Evolutionary conservation across 164 flowering plant species (phyloP).

Genomic region (Macadamia tetraphylla): DNA sequence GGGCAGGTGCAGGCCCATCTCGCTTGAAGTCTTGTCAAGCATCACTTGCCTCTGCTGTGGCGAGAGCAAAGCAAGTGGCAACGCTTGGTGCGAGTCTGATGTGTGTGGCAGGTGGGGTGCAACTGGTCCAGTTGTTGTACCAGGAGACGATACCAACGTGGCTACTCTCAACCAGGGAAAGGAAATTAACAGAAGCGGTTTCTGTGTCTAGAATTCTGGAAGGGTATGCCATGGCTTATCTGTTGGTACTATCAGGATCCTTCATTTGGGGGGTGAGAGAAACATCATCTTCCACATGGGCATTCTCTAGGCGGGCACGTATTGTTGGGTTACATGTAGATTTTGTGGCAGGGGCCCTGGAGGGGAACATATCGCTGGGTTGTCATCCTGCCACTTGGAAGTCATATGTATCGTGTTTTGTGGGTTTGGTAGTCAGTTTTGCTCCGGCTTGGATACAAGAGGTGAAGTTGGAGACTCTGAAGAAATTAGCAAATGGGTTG

Average conservation of each 20-base stretch:
- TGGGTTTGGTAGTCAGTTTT: conserved; percentile 56
- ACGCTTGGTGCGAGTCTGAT: conserved; percentile 66
- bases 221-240: conserved; percentile 76
- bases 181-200: conserved; percentile 23
- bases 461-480: conserved; percentile 46
- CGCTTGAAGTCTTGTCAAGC: conserved; percentile 42
- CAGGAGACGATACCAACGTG: conserved; percentile 73
- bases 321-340: conserved; percentile 58
- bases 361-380: conserved; percentile 69
- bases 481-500: conserved; percentile 61
- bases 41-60: conserved; percentile 55
- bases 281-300: conserved; percentile 14
- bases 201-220: conserved; percentile 42
- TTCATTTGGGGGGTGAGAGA: conserved; percentile 54
- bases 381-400: conserved; percentile 73
- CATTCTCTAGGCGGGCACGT: conserved; percentile 31
- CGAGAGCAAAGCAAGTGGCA: conserved; percentile 64
- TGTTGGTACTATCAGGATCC: conserved; percentile 50
- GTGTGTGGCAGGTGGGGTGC: conserved; percentile 61
- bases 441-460: conserved; percentile 67
- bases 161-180: conserved; percentile 52
- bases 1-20: conserved; percentile 28
- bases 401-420: conserved; percentile 68
- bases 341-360: conserved; percentile 63
- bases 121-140: conserved; percentile 53